Evolutionary conservation across 2,329 filamentous ascomycete genomes (phyloP), one percentile per base, ranked within the genome.

Genomic region (Tolypocladium inflatum): DNA sequence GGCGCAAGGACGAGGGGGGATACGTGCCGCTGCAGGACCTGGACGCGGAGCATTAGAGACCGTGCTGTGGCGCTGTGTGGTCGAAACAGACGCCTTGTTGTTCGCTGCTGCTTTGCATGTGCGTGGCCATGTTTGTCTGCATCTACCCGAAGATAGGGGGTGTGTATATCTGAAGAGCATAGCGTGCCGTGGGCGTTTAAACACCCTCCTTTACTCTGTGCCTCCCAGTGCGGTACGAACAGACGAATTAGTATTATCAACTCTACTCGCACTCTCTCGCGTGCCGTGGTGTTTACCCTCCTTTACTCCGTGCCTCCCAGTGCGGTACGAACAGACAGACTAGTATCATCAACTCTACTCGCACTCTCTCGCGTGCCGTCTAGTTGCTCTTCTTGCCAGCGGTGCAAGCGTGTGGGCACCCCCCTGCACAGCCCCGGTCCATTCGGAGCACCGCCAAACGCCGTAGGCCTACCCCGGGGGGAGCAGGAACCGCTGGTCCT

Each of bases 1-100:
- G 73, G 55, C 74, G 67, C 55, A 73, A 73, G 61, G 74, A 76
- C 60, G 78, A 80, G 33, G 80, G 78, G 53, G 83, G 82, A 6
- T 87, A 87, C 64, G 80, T 87, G 53, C 81, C 82, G 57, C 69
- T 87, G 61, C 74, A 79, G 56, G 79, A 77, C 56, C 67, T 85
- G 59, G 82, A 84, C 51, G 63, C 61, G 30, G 67, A 65, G 58
- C 58, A 45, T 21, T 37, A 38, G 30, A 35, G 39, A 15, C 1
- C 0, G 30, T 15, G 9, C 1, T 6, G n/a, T 15, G 54, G 39
- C 9, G 54, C 21, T n/a, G 19, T 10, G n/a, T 8, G 17, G 19
- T 17, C 30, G 48, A n/a, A 19, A 19, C 9, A n/a, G 45, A 33
- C 23, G 26, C 17, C 19, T 50, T 50, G 45, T 19, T n/a, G 8